Base-by-base conservation (phyloP, 495 filamentous ascomycete genomes). In the Viridothelium virens region DNA sequence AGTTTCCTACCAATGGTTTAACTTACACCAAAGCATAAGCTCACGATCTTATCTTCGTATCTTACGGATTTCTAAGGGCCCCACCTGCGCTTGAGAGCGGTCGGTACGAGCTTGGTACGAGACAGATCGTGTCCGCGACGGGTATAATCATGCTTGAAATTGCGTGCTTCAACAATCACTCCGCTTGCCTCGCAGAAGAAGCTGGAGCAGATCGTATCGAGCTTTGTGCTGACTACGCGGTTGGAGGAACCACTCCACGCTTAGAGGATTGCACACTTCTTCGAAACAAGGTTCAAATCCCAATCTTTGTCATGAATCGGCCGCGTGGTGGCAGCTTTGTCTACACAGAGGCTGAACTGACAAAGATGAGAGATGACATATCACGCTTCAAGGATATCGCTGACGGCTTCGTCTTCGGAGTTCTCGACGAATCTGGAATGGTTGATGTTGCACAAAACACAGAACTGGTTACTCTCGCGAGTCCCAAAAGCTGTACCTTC, bases 331-430 rank as follows among this genome's bases (percentile, higher is more conserved):
- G 75, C 0, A 61, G 73, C 68, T 85, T 84, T 66, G 64, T 65
- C 14, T 84, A 83, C 65, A 67, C 72, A 1, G 61, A 73, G 4
- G 38, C 18, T 0, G 80, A 82, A 9, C 78, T 80, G 38, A 66
- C 73, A 41, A 12, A 46, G 2, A 84, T 85, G 82, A 76, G 76
- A 59, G 38, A 56, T 0, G 76, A 75, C 1, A 68, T 84, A 18
- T 41, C 65, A 16, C 25, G 36, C 2, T 74, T 82, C 64, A 77
- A 76, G 31, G 14, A 61, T 1, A 33, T 56, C 0, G 77, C 79
- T 2, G 74, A 78, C 69, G 82, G 81, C 0, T 83, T 83, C 65
- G 82, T 85, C 4, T 83, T 84, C 63, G 82, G 82, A 0, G 74
- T 82, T 38, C 66, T 84, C 6, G 65, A 67, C 14, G 18, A 65